These are phyloP conservation scores for Beta macrorhiza DNA, from an alignment of 179 eudicot species.

Conservation along the genomic window DNA sequence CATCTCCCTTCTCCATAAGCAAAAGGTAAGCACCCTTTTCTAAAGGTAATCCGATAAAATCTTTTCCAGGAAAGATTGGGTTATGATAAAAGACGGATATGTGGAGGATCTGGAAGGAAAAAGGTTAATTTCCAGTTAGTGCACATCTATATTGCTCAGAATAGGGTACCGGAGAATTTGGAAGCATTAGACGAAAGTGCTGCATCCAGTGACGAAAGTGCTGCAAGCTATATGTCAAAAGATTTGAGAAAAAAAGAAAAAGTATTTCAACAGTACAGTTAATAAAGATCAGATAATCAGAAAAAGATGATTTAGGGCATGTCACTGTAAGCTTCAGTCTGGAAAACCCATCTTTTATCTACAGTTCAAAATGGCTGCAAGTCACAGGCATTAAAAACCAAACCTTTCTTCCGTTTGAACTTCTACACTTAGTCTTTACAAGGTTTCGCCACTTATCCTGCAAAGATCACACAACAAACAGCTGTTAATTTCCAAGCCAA, in stretches of 20 bases:
- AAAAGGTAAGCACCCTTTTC: no score
- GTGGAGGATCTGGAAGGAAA: no score
- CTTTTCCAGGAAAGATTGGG: no score
- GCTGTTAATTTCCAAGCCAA: not conserved
- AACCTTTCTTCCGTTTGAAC: constrained; percentile 17
- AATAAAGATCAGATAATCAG: not conserved
- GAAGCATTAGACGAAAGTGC: not conserved
- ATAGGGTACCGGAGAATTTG: no score
- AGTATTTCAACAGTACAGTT: not conserved
- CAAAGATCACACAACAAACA: constrained; percentile 11
- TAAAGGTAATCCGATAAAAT: no score
- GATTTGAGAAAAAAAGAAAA: not conserved
- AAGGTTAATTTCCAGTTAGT: no score
- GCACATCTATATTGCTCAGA: no score
- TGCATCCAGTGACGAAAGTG: not conserved
- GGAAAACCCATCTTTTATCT: not conserved
- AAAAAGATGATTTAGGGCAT: not conserved
- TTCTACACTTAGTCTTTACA: constrained; percentile 24
- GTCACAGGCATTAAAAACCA: constrained; percentile 12
- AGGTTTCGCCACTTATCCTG: constrained; percentile 34
- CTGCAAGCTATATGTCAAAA: not conserved
- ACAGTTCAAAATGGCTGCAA: not conserved
- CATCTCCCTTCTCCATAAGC: no score
- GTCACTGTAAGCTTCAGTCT: not conserved
- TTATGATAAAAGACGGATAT: no score